Conservation (phyloP, 176 grass and related monocot genomes). For the Urochloa ruziziensis region DNA sequence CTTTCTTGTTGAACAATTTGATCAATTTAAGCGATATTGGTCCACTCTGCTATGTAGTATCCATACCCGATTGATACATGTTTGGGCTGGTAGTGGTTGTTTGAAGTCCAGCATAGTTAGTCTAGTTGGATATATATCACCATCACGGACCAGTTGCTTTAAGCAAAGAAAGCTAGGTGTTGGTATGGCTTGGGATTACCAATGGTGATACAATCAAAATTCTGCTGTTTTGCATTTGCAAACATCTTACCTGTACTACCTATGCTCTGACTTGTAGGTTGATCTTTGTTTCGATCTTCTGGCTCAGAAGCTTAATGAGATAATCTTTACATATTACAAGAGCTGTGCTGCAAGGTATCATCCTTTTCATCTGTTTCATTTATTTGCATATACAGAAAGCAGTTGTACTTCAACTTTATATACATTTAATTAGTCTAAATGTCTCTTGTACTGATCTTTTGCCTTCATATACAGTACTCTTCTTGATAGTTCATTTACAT, state of each 20-base stretch:
- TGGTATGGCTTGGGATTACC: constrained; percentile 23
- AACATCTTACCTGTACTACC: constrained; percentile 17
- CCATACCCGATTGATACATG: neutral
- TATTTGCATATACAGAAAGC: neutral
- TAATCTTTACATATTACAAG: constrained; percentile 98
- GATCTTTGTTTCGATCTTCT: constrained; percentile 98
- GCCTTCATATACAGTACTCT: constrained; percentile 58
- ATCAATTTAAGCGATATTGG: neutral
- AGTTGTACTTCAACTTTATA: neutral
- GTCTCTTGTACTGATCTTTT: constrained; percentile 28
- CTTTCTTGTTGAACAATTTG: constrained; percentile 10
- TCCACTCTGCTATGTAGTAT: constrained; percentile 2
- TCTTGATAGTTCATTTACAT: constrained; percentile 94
- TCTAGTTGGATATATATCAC: constrained; percentile 33
- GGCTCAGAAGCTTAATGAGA: constrained; percentile 94
- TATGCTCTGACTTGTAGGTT: constrained; percentile 58
- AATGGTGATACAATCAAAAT: neutral
- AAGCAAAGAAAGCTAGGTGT: neutral
- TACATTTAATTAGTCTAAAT: neutral
- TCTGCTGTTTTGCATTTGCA: constrained; percentile 11
- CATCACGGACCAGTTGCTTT: neutral
- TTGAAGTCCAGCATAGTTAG: neutral
- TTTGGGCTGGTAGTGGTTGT: neutral
- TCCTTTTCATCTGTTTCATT: constrained; percentile 26
- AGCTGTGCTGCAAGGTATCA: constrained; percentile 85